A percentile compares a stretch with the other conserved stretches of the same genome.
These are phyloP conservation scores for Xylaria longipes DNA, from an alignment of 495 filamentous ascomycete species.

Conservation along the genomic window DNA sequence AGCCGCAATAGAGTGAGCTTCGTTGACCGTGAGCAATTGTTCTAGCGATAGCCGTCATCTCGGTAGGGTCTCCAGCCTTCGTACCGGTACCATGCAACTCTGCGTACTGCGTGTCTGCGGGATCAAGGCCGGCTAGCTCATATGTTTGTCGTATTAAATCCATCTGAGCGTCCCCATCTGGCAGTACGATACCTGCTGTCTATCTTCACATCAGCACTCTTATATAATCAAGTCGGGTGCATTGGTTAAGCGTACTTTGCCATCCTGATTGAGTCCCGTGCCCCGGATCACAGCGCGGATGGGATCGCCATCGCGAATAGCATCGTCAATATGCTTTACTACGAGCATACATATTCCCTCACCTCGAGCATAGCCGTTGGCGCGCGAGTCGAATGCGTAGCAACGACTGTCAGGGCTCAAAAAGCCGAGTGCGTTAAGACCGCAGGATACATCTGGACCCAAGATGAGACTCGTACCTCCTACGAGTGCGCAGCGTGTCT, in stretches of 20 bases:
- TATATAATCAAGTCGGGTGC: slow-evolving; percentile 1
- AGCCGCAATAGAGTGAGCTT: slow-evolving; percentile 37
- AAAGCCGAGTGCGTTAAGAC: slow-evolving; percentile 27
- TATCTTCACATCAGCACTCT: slow-evolving; percentile 10
- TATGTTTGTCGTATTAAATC: slow-evolving; percentile 59
- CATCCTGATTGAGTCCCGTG: slow-evolving; percentile 52
- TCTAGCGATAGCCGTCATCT: slow-evolving; percentile 30
- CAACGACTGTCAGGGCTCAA: slow-evolving; percentile 46
- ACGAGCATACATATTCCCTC: slow-evolving; percentile 60
- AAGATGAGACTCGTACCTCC: slow-evolving; percentile 54
- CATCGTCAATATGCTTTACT: slow-evolving; percentile 59
- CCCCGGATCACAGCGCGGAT: slow-evolving; percentile 63
- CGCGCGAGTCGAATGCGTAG: slow-evolving; percentile 58
- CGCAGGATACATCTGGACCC: slow-evolving; percentile 41
- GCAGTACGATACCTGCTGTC: slow-evolving; percentile 59
- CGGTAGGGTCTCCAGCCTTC: slow-evolving; percentile 55
- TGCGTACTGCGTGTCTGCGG: slow-evolving; percentile 40
- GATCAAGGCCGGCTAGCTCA: slow-evolving; percentile 39
- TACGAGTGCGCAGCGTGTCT: slow-evolving; percentile 47
- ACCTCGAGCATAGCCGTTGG: slow-evolving; percentile 64
- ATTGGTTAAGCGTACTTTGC: slow-evolving; percentile 18
- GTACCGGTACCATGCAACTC: slow-evolving; percentile 54
- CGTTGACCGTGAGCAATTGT: background rate
- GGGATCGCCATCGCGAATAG: slow-evolving; percentile 49
- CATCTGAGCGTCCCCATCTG: slow-evolving; percentile 59